phyloP scores from a whole-genome alignment of 176 grass and related monocot genomes.

The Musa acuminata region DNA sequence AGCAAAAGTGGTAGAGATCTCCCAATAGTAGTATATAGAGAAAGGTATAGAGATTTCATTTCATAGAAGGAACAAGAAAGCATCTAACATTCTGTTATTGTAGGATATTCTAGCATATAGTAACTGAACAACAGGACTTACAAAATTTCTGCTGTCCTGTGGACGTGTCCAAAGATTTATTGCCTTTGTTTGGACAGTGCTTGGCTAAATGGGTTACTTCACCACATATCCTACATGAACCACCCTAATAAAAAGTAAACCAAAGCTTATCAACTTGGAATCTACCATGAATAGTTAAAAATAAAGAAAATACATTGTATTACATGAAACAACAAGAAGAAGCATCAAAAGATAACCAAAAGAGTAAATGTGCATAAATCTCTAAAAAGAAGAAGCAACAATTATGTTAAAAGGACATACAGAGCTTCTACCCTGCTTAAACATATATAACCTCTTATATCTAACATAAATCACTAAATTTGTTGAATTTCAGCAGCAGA shows the following conservation, averaged over 20 bases:
- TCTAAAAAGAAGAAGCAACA: not conserved
- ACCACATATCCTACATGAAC: conserved; percentile 87
- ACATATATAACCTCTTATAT: too few relatives aligned
- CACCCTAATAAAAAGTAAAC: conserved; percentile 45
- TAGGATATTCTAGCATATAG: not conserved
- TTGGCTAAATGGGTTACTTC: conserved; percentile 87
- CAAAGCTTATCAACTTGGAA: not conserved
- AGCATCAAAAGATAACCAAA: not conserved
- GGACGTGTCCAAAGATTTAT: conserved; percentile 28
- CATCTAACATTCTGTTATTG: not conserved
- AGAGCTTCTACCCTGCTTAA: too few relatives aligned
- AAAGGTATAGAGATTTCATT: too few relatives aligned
- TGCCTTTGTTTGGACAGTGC: conserved; percentile 64
- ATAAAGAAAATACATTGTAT: not conserved
- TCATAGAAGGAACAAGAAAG: not conserved
- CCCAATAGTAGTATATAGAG: too few relatives aligned
- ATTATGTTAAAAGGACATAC: not conserved
- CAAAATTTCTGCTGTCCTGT: conserved; percentile 27
- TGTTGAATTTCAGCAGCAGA: too few relatives aligned
- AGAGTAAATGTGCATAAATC: not conserved
- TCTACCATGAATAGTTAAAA: not conserved
- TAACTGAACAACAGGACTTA: not conserved
- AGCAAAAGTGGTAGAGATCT: too few relatives aligned
- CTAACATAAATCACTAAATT: too few relatives aligned
- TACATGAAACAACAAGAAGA: not conserved